Evolutionary conservation across 2,329 filamentous ascomycete genomes (phyloP), one percentile per base, ranked within the genome.

Genomic region (Nemania serpens): DNA sequence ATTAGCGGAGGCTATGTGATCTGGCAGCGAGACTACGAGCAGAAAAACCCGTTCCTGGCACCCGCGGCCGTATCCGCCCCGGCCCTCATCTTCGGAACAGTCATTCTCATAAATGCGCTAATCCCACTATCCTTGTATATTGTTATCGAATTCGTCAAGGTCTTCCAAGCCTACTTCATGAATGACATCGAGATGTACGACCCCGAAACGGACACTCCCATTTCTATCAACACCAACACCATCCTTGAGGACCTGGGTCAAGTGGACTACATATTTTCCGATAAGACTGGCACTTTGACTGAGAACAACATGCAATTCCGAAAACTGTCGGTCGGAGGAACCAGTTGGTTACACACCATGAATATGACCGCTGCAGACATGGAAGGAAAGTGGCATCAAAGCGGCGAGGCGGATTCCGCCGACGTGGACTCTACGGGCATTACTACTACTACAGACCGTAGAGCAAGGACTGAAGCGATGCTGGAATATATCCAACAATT

Each of bases 51-150:
- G 88, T 97, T 96, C 70, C 78, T 97, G 17, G 75, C 80, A 3
- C 77, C 85, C 55, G 88, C 90, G 1, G 82, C 80, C 4, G 91
- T 97, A 12, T 81, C 85, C 0, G 90, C 91, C 68, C 85, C 91
- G 64, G 88, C 93, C 25, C 91, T 96, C 61, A 88, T 97, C 65
- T 88, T 94, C 18, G 93, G 91, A 0, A 97, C 92, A 72, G 86
- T 96, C 68, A 97, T 98, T 76, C 94, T 97, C 86, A 96, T 96
- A 76, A 98, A 97, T 75, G 97, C 94, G 41, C 87, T 97, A 76
- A 93, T 97, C 59, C 94, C 94, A 0, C 83, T 98, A 12, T 92
- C 92, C 0, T 82, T 98, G 1, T 98, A 97, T 68, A 91, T 98
- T 67, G 95, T 89, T 73, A 81, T 98, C 74, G 93, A 98, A 66